These are phyloP conservation scores for Colletotrichum sp. DNA, from an alignment of 2,329 filamentous ascomycete species.

Conservation along the genomic window DNA sequence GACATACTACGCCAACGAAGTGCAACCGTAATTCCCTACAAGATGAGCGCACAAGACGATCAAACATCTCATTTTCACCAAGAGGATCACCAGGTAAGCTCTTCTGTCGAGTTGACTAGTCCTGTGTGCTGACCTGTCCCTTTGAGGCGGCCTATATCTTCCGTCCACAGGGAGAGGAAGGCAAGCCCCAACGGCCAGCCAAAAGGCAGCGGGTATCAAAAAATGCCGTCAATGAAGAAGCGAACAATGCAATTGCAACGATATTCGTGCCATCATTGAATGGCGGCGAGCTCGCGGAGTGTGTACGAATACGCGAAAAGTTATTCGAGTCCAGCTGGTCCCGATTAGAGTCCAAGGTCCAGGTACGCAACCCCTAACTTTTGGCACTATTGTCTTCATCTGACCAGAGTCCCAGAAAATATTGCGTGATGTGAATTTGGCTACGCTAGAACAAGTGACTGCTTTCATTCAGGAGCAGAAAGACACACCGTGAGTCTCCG, in stretches of 20 bases:
- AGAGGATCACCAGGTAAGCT: slow-evolving; percentile 49
- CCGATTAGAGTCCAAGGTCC: slow-evolving; percentile 66
- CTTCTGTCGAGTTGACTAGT: background rate
- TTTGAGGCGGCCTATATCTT: slow-evolving; percentile 67
- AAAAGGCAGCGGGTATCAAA: slow-evolving; percentile 64
- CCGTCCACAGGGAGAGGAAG: slow-evolving; percentile 49
- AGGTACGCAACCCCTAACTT: slow-evolving; percentile 46
- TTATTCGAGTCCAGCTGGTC: slow-evolving; percentile 70
- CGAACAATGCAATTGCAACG: slow-evolving; percentile 19
- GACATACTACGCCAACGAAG: background rate
- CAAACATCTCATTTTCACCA: slow-evolving; percentile 24
- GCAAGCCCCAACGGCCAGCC: slow-evolving; percentile 43
- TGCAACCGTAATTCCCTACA: background rate
- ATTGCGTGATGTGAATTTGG: slow-evolving; percentile 64
- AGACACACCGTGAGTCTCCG: slow-evolving; percentile 25
- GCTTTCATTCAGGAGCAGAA: slow-evolving; percentile 54
- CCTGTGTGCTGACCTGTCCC: background rate
- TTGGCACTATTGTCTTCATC: background rate
- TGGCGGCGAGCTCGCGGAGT: slow-evolving; percentile 55
- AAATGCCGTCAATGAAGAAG: slow-evolving; percentile 27
- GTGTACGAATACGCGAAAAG: slow-evolving; percentile 57
- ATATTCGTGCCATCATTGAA: slow-evolving; percentile 59
- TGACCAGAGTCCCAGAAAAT: slow-evolving; percentile 46
- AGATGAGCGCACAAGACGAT: background rate
- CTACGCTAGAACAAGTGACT: slow-evolving; percentile 63